Conservation (phyloP, 176 grass and related monocot genomes). For the Triticum urartu region DNA sequence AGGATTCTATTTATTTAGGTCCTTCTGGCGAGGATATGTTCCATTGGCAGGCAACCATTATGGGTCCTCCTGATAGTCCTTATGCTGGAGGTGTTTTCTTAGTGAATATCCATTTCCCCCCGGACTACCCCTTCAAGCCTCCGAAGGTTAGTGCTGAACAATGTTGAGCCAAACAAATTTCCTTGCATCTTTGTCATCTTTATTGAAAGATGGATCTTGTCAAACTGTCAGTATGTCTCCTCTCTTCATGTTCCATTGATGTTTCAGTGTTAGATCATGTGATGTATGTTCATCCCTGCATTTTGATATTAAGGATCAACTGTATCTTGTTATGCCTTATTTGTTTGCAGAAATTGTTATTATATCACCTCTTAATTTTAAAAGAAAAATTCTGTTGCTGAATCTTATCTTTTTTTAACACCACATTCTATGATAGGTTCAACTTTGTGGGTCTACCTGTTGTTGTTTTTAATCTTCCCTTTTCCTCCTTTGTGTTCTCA, state of each 20-base stretch:
- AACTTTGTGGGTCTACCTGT: neutral
- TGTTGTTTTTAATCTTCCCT: neutral
- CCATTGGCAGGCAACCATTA: conserved; percentile 66
- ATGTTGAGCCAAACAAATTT: neutral
- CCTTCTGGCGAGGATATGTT: conserved; percentile 71
- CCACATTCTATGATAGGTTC: neutral
- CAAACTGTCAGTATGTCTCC: neutral
- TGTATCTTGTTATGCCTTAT: neutral
- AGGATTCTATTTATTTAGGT: conserved; percentile 38
- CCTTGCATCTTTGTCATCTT: neutral
- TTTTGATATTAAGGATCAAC: neutral
- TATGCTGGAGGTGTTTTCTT: conserved; percentile 64
- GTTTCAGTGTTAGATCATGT: neutral
- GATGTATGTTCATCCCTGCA: neutral
- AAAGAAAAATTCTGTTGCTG: neutral
- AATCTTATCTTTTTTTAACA: neutral
- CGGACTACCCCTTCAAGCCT: conserved; percentile 61
- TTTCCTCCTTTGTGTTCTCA: neutral
- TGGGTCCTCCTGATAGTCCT: conserved; percentile 61
- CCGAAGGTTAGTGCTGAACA: conserved; percentile 44
- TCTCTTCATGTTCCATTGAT: neutral
- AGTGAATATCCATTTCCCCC: conserved; percentile 61
- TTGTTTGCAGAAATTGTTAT: neutral
- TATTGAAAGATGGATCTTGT: neutral
- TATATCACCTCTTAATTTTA: neutral